Evolutionary conservation across 1,284 basidiomycete species (phyloP), one percentile per base, ranked within the genome.

Genomic region (Austroboletus novae-zelandiae): DNA sequence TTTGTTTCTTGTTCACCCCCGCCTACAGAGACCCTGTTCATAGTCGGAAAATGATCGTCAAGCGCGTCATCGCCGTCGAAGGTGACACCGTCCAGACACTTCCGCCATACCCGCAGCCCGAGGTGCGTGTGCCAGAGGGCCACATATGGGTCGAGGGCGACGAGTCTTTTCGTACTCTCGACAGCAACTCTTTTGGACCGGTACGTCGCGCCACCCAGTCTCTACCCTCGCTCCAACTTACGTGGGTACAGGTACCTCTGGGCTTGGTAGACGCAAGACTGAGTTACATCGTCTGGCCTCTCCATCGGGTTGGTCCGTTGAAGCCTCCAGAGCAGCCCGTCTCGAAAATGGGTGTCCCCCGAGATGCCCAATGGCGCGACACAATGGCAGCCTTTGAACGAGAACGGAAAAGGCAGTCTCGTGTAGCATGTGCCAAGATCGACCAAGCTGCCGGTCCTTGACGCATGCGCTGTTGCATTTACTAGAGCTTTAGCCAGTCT

Each of bases 81-180:
- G 84, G 84, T 6, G 86, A 90, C 60, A 66, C 66, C 17, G 79
- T 90, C 3, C 77, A 78, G 59, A 86, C 87, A 5, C 67, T 88
- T 18, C 81, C 86, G n/a, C 86, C 87, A 2, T 85, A 83, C 60
- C 80, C 83, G 3, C 74, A 80, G n/a, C 50, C 70, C 11, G 72
- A 80, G 53, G 76, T 85, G 6, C 62, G 57, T 17, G 63, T 90
- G 30, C 85, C 86, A 2, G 55, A 68, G 54, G 86, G 86, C 1
- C 79, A 87, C 55, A 72, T 80, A 39, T 90, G 87, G 87, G 75
- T 90, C 45, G 87, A 89, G 78, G 86, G 86, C 80, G 52, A 53
- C 67, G 59, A 45, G 18, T 36, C 50, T 18, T 54, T 54, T 37
- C 74, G 79, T 51, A 86, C 82, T 10, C 74, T 83, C 52, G 87